Base-by-base conservation (phyloP, 495 filamentous ascomycete species). In the Podospora bellae-mahoneyi region DNA sequence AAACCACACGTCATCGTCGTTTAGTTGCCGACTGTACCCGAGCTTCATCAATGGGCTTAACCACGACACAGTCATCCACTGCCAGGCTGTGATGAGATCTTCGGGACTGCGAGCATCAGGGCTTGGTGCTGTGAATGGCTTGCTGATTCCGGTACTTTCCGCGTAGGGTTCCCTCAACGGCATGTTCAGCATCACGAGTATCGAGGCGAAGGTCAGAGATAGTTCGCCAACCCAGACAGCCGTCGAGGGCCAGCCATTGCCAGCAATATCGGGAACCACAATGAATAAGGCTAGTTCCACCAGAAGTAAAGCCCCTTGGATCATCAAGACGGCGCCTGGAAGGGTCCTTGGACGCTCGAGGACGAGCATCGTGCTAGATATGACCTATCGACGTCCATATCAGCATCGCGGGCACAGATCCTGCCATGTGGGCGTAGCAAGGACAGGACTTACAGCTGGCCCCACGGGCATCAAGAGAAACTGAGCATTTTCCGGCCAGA, bases 61-160 rank as follows among this genome's bases (percentile, higher is more conserved):
- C 92, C 92, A 96, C 0, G 90, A 92, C 5, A 96, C 89, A 2
- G 87, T 88, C 79, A 92, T 88, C 73, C 88, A 96, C 72, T 94
- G 91, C 89, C 90, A 94, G 1, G 92, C 81, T 23, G 83, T 89
- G 54, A 95, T 74, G 68, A 90, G 85, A 72, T 96, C 92, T 74
- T 96, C 92, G n/a, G 92, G 92, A 61, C 89, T 94, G 34, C 91
- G 87, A 19, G 88, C 82, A 3, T 85, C 72, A 13, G 78, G 84
- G 2, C 84, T 88, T 44, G 92, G 89, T 32, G 78, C 66, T 18
- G 81, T 78, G 44, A 84, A 87, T 5, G 88, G 80, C 16, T 79
- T 75, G 68, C 88, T 86, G 64, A 94, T 93, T 6, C 86, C 85
- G 3, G 84, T 76, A n/a, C 76, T 78, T 27, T 85, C 79, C n/a